Base-by-base conservation (phyloP, 805 yeast genomes). In the Nakazawaea laoshanensis region DNA sequence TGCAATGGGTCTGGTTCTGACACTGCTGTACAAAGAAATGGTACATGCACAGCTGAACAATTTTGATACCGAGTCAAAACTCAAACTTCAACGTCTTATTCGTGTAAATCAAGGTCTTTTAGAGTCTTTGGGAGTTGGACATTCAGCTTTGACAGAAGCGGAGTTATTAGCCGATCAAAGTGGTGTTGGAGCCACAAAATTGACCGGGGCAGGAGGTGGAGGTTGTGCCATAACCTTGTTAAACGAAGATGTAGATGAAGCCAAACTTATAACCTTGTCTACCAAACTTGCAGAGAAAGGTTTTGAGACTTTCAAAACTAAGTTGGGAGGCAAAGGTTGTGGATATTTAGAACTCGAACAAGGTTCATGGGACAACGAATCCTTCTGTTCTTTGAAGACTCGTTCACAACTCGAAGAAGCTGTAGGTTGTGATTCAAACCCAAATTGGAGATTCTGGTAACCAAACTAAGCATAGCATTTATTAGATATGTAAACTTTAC, bases 141-240 rank as follows among this genome's bases (percentile, higher is more conserved):
- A 92, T 53, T 95, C 96, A 7, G 67, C 80, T n/a, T 63, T 92
- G 38, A 98, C 92, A 51, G 62, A 65, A 32, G 74, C 89, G 19
- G 79, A 76, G 47, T 57, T 71, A 14, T 59, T 74, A n/a, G 69
- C 85, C 16, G 88, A 82, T 48, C 67, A 65, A 32, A 46, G 73
- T 36, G 51, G 61, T 4, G 54, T 92, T 12, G 98, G 98, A 6
- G 76, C 81, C 37, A 89, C 98, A 0, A 92, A 92, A 53, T 67
- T 92, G 35, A 92, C 98, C 0, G 98, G 98, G 26, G 98, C 98
- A 0, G 98, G 98, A 22, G 98, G 98, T 14, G 98, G 98, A 32
- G 98, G 98, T 2, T 92, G 98, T 63, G 95, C 97, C 8, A 80
- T 92, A 36, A 92, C 97, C 0, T 57, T 92, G 24, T 63, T 88